Evolutionary conservation across 164 flowering plant genomes (phyloP).

Genomic region (Akebia trifoliata): DNA sequence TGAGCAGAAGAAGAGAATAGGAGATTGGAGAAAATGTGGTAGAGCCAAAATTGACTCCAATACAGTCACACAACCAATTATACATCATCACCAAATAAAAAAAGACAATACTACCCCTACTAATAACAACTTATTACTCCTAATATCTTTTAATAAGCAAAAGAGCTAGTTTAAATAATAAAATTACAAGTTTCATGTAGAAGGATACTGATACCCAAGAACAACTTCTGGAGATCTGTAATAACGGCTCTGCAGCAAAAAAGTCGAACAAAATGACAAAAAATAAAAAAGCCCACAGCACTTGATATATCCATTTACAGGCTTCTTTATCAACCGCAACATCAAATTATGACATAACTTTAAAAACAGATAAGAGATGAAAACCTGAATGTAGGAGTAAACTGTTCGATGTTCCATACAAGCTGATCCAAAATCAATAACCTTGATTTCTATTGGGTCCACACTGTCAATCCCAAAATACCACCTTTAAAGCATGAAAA

Average conservation of each 20-base stretch:
- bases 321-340: background rate
- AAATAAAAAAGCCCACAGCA: background rate
- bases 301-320: background rate
- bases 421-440: constrained; percentile 99
- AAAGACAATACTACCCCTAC: too few species aligned
- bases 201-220: constrained; percentile 99
- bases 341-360: constrained; percentile 1
- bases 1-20: too few species aligned
- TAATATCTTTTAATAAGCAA: too few species aligned
- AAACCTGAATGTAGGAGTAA: constrained; percentile 98
- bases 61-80: too few species aligned
- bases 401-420: constrained; percentile 96
- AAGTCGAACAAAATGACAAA: constrained; percentile 4
- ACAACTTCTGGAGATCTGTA: constrained; percentile 99
- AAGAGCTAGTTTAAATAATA: background rate
- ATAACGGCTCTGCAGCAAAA: constrained; percentile 86
- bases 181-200: background rate
- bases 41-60: too few species aligned
- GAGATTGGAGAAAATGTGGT: too few species aligned
- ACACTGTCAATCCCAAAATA: constrained; percentile 43
- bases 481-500: constrained; percentile 17
- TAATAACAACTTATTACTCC: too few species aligned
- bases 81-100: too few species aligned
- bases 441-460: constrained; percentile 77
- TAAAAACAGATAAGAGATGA: constrained; percentile 2